Conservation (phyloP, 177 flowering plant species). For the Telopea speciosissima region DNA sequence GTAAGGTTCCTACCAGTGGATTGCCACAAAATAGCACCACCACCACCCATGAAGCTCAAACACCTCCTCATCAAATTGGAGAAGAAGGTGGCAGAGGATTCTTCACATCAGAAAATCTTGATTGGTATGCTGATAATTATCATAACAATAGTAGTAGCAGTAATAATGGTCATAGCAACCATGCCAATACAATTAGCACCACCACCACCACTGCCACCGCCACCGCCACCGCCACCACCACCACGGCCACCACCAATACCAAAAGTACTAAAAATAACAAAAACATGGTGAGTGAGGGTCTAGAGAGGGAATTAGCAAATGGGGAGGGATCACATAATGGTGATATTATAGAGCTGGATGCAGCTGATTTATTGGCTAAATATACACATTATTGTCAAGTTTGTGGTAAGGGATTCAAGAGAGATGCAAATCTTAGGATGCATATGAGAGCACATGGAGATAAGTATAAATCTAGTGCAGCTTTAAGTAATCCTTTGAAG, state of each 20-base stretch:
- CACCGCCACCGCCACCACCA: no score
- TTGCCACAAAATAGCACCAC: background rate
- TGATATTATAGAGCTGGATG: slow-evolving; percentile 54
- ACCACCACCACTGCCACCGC: no score
- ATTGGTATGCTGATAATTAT: slow-evolving; percentile 15
- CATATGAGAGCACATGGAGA: slow-evolving; percentile 82
- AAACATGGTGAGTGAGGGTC: background rate
- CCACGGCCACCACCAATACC: background rate
- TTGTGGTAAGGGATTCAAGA: slow-evolving; percentile 67
- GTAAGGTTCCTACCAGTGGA: background rate
- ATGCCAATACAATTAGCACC: background rate
- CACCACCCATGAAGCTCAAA: background rate
- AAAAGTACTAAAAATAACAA: background rate
- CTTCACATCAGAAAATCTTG: slow-evolving; percentile 8
- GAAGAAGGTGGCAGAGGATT: slow-evolving; percentile 8
- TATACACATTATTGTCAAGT: slow-evolving; percentile 65
- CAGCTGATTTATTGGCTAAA: slow-evolving; percentile 52
- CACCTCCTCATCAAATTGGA: background rate
- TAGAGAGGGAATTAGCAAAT: slow-evolving; percentile 3
- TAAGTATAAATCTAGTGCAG: slow-evolving; percentile 60
- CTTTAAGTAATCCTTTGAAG: slow-evolving; percentile 55
- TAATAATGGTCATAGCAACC: no score
- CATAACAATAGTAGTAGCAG: slow-evolving; percentile 2
- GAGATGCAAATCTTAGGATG: slow-evolving; percentile 69
- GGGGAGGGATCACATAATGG: slow-evolving; percentile 4